Evolutionary conservation across 75 land plant genomes (phyloP).

Genomic region (Selaginella moellendorffii): DNA sequence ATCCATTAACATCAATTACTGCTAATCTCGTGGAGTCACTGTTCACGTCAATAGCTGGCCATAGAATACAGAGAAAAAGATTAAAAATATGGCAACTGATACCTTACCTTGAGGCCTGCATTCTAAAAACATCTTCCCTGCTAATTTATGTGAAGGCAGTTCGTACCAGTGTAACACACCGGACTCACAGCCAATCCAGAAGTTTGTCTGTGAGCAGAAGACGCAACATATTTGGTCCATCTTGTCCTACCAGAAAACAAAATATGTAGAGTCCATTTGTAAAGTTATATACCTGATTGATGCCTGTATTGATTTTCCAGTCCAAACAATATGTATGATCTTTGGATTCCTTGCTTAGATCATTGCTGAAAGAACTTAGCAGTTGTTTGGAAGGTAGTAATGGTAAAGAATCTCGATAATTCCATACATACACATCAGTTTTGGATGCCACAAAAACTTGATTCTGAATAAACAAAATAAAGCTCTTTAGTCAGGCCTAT

Average conservation of each 20-base stretch:
- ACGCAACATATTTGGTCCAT: slow-evolving; percentile 28
- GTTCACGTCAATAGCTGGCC: slow-evolving; percentile 24
- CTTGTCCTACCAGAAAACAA: not conserved
- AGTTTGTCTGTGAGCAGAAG: slow-evolving; percentile 17
- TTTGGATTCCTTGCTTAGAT: too few species aligned
- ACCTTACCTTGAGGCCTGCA: slow-evolving; percentile 30
- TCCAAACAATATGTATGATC: too few species aligned
- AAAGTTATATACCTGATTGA: too few species aligned
- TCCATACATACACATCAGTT: slow-evolving; percentile 16
- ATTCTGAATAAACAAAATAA: slow-evolving; percentile 9
- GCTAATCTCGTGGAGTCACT: slow-evolving; percentile 24
- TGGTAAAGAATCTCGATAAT: slow-evolving; percentile 14
- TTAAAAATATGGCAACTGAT: not conserved
- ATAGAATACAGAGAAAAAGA: not conserved
- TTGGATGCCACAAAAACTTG: slow-evolving; percentile 31
- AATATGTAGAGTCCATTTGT: too few species aligned
- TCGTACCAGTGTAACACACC: slow-evolving; percentile 24
- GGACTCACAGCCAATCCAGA: slow-evolving; percentile 28
- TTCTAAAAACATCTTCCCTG: slow-evolving; percentile 14
- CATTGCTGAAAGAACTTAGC: too few species aligned
- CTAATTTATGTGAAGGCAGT: slow-evolving; percentile 11
- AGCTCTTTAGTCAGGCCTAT: not conserved
- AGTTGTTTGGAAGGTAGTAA: not conserved
- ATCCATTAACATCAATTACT: slow-evolving; percentile 25
- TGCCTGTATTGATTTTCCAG: too few species aligned